Percentiles rank a stretch among this genome's conserved stretches.
These are phyloP conservation scores for Candida mesenterica DNA, from an alignment of 1,139 yeast species.

Conservation along the genomic window DNA sequence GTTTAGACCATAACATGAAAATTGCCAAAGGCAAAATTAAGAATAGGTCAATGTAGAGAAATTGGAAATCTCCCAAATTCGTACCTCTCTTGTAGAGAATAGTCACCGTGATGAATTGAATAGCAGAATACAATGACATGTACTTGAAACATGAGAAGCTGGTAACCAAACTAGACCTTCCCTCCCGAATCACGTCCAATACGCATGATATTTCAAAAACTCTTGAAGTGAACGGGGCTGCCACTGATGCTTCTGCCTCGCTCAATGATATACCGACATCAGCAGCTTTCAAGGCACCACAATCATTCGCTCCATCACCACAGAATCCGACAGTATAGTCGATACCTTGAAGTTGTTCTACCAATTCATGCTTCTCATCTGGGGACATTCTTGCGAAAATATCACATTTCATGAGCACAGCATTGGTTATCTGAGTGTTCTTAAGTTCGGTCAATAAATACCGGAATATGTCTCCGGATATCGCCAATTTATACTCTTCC, in stretches of 20 bases:
- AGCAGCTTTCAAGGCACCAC: constrained; percentile 97
- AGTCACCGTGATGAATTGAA: constrained; percentile 86
- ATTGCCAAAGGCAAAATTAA: constrained; percentile 91
- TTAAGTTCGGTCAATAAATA: constrained; percentile 59
- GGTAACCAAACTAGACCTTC: constrained; percentile 91
- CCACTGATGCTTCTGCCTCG: constrained; percentile 98
- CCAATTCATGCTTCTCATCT: constrained; percentile 94
- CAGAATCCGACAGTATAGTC: constrained; percentile 96
- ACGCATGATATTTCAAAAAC: constrained; percentile 91
- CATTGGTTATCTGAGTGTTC: constrained; percentile 43
- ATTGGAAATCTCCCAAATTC: constrained; percentile 96
- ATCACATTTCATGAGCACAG: constrained; percentile 67
- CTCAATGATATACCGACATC: constrained; percentile 94
- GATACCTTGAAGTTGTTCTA: constrained; percentile 75
- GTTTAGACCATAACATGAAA: constrained; percentile 96
- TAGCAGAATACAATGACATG: constrained; percentile 96
- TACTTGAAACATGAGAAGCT: constrained; percentile 96
- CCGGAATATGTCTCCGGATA: constrained; percentile 90
- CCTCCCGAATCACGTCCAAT: constrained; percentile 85
- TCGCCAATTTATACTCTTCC: constrained; percentile 64
- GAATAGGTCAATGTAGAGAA: constrained; percentile 85
- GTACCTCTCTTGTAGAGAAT: constrained; percentile 85
- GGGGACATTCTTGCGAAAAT: constrained; percentile 98
- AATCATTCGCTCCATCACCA: constrained; percentile 97
- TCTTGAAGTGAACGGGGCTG: constrained; percentile 95